Evolutionary conservation across 495 filamentous ascomycete genomes (phyloP), one percentile per base, ranked within the genome.

Genomic region (Penicillium crystallinum): DNA sequence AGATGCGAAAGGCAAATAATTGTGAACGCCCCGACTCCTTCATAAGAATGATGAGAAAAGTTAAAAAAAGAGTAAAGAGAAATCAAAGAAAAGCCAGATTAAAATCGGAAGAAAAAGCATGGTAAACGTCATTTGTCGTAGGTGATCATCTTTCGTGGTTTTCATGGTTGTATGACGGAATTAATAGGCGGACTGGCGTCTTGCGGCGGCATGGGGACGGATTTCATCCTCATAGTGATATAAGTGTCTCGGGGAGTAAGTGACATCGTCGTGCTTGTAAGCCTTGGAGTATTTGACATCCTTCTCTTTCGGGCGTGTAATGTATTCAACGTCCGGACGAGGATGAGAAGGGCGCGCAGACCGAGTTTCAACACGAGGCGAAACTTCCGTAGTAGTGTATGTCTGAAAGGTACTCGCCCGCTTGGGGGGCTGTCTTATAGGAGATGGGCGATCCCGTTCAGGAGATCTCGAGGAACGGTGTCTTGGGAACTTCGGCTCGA

Each of bases 401-500:
- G 31, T 11, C 12, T 51, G 30, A 21, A 25, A 56, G 11, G 60
- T 66, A 15, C 42, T 63, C 18, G 57, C 49, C 38, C 63, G 55
- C 35, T 55, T 61, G 35, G 57, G 60, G 11, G 22, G 23, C 23
- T 36, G 40, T 18, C 52, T 54, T 7, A 40, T 25, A 15, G 50
- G 18, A 55, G 44, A 21, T 48, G 54, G 25, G 8, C 54, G 54
- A 50, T 62, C 44, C 42, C 56, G 29, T 46, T 65, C 52, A 48
- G 62, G 54, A 19, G 70, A 66, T 14, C 46, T 23, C 4, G 37
- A 23, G 0, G 54, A 45, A 14, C 63, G 60, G 55, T 66, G 51
- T 33, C 56, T 44, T 46, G 61, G 39, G 18, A 57, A 37, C 33
- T 47, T 53, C 54, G 69, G 67, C 43, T 75, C 72, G 33, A 72